These are phyloP conservation scores for Fusarium keratoplasticum DNA, from an alignment of 2,329 filamentous ascomycete genomes.

Conservation along the genomic window DNA sequence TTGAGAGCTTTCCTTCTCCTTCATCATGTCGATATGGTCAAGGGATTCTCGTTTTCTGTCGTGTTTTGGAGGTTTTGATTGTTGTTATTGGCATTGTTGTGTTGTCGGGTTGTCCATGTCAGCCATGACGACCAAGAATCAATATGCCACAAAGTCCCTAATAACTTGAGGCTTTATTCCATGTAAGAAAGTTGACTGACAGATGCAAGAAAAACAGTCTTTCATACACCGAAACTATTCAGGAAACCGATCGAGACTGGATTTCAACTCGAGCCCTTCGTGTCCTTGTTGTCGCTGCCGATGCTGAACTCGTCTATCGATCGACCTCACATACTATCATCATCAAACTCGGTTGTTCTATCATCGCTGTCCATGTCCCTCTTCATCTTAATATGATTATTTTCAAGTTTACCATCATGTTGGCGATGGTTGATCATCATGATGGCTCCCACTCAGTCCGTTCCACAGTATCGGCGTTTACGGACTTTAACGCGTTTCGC, in stretches of 20 bases:
- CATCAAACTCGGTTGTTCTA: neutral
- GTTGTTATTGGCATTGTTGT: neutral
- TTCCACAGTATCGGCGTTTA: conserved; percentile 21
- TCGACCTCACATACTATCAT: neutral
- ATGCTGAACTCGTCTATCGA: neutral
- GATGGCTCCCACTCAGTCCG: neutral
- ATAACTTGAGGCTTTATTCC: neutral
- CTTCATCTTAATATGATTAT: neutral
- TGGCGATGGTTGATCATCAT: neutral
- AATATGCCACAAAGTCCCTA: neutral
- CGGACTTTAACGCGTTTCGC: conserved; percentile 23
- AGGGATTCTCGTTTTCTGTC: neutral
- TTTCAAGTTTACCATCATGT: neutral
- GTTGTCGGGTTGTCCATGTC: neutral
- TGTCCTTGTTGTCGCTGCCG: neutral
- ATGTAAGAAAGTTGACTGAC: neutral
- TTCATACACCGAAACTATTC: neutral
- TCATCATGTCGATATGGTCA: neutral
- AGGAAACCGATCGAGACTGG: neutral
- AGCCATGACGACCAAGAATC: neutral
- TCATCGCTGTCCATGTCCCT: neutral
- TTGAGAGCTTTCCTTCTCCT: neutral
- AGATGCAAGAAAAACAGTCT: neutral
- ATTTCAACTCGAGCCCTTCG: neutral
- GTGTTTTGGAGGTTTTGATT: neutral